Evolutionary conservation across 805 yeast genomes (phyloP), one percentile per base, ranked within the genome.

Genomic region (Starmerella stellata): DNA sequence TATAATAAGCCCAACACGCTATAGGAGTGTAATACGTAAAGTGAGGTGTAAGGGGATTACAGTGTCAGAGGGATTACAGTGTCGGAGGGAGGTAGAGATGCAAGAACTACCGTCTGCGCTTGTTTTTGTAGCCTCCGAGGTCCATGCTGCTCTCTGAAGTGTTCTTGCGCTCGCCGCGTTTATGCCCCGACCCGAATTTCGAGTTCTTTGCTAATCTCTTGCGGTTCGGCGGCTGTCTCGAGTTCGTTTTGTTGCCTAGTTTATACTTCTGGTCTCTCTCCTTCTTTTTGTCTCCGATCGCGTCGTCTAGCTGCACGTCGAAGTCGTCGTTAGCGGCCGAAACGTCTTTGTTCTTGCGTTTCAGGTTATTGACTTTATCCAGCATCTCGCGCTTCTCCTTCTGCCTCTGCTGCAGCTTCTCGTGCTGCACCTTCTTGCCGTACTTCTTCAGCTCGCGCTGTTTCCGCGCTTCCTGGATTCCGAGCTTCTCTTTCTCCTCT

Each of bases 361-460:
- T 82, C 54, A 90, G 69, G n/a, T 79, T 68, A 61, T 83, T 85
- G 59, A 87, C 81, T 64, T 78, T 79, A 19, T 85, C 94, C 49
- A 87, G 61, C 17, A 94, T 75, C 19, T 82, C 94, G 55, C 72
- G 74, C 76, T 87, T 87, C 52, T 83, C 90, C 65, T 79, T 76
- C 57, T 81, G 92, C 63, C 96, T 78, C 52, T 79, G 81, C 63
- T 85, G 95, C 54, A 85, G 67, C 33, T 93, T 83, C 47, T 81
- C 93, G 52, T 79, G 72, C 66, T 85, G 95, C 24, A 85, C 95
- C 65, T 87, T 93, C 63, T 87, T 87, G 62, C 96, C 96, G 51
- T 82, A 87, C 66, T 87, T 87, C 77, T 87, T 87, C 58, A 87
- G 71, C 46, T 78, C 76, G 62, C 98, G 75, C 66, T 87, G 96